Base-by-base conservation (phyloP, 2,329 filamentous ascomycete genomes). In the Colletotrichum lentis region DNA sequence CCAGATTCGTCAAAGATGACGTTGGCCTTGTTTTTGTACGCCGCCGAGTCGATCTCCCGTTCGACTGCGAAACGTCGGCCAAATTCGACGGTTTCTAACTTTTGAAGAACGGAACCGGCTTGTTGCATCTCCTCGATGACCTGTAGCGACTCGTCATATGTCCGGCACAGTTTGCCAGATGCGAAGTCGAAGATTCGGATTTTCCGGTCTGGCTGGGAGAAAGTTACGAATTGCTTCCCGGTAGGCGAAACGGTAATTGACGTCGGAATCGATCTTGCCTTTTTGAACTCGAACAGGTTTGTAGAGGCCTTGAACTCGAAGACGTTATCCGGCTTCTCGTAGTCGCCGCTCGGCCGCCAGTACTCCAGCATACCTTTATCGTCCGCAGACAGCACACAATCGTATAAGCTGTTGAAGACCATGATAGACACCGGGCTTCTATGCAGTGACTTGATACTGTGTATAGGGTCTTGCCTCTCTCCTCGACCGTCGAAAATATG, bases 271-370 rank as follows among this genome's bases (percentile, higher is more conserved):
- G 94, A 92, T 78, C 97, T 98, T 58, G 92, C 87, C 80, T 97
- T 98, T 76, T 97, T 98, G 82, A 99, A 98, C 61, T 97, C 95
- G 75, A 98, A 99, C 1, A 99, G 84, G 74, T 92, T 96, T 3
- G 96, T 99, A 1, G 92, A 90, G 76, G 93, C 97, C 80, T 99
- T 99, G 81, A 94, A 92, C 72, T 93, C 87, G 77, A 97, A 99
- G 20, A 99, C 94, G 60, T 88, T 93, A 72, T 94, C 90, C 0
- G 96, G 96, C 78, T 98, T 97, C 74, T 97, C 93, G 77, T 93
- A 97, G 46, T 83, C 89, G 2, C 88, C 89, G 70, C 86, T 87
- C 0, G 96, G 94, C 66, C 88, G 87, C 96, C 96, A 99, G 80
- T 99, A 99, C 78, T 99, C 96, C 11, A 99, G 77, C 95, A 98